Conservation (phyloP, 345 rosid genomes). For the Trapa incisa region DNA sequence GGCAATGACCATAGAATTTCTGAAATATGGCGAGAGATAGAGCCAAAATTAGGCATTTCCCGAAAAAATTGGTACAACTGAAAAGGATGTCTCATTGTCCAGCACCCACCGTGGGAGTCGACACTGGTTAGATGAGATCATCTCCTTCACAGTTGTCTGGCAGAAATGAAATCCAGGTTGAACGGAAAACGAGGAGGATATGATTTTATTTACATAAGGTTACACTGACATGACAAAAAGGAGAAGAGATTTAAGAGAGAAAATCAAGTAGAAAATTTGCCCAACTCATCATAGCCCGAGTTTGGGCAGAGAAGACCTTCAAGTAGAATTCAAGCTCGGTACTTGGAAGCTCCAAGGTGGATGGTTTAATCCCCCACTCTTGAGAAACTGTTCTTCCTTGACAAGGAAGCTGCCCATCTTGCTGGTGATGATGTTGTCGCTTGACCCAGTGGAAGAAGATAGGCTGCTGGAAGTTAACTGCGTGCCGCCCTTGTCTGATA, state of each 20-base stretch:
- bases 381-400: constrained; percentile 42
- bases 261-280: constrained; percentile 9
- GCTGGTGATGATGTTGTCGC: constrained; percentile 22
- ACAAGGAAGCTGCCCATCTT: constrained; percentile 13
- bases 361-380: constrained; percentile 36
- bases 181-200: neutral
- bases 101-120: too few relatives aligned
- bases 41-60: too few relatives aligned
- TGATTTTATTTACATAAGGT: constrained; percentile 17
- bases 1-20: too few relatives aligned
- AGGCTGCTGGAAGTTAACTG: constrained; percentile 41
- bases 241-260: constrained; percentile 6
- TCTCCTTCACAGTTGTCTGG: too few relatives aligned
- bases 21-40: too few relatives aligned
- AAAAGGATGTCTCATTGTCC: too few relatives aligned
- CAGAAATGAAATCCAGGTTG: too few relatives aligned
- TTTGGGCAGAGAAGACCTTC: constrained; percentile 1
- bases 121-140: too few relatives aligned
- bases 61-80: too few relatives aligned
- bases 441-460: constrained; percentile 64
- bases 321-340: constrained; percentile 58
- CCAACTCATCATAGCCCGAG: too few relatives aligned
- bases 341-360: constrained; percentile 81
- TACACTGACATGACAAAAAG: constrained; percentile 9
- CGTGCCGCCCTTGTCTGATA: constrained; percentile 21